These are phyloP conservation scores for Keqinozyma sinolaborantium DNA, from an alignment of 1,139 yeast species.

Conservation along the genomic window DNA sequence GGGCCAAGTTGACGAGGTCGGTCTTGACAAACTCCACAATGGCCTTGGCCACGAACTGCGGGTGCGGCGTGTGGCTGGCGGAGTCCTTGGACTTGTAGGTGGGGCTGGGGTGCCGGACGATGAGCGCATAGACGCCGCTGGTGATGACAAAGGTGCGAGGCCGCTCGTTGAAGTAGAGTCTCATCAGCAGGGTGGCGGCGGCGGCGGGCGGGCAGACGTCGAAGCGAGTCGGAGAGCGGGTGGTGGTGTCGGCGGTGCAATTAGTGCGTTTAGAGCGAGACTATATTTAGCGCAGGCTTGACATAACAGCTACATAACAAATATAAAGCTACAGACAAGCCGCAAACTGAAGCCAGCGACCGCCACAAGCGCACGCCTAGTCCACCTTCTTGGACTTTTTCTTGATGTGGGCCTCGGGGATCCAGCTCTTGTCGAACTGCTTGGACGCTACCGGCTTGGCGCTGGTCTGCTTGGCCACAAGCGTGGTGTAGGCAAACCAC, in stretches of 20 bases:
- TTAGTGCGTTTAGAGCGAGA: too few relatives aligned
- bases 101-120: constrained; percentile 46
- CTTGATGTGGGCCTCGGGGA: constrained; percentile 34
- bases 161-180: constrained; percentile 44
- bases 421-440: constrained; percentile 32
- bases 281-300: too few relatives aligned
- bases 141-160: constrained; percentile 57
- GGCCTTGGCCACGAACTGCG: constrained; percentile 25
- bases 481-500: constrained; percentile 44
- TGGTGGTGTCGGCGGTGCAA: too few relatives aligned
- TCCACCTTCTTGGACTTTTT: constrained; percentile 28
- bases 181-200: too few relatives aligned
- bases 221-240: too few relatives aligned
- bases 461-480: constrained; percentile 40
- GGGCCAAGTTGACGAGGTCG: constrained; percentile 33
- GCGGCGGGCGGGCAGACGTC: too few relatives aligned
- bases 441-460: constrained; percentile 23
- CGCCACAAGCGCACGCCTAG: constrained; percentile 6
- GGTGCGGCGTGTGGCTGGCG: constrained; percentile 27
- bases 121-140: constrained; percentile 45
- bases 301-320: too few relatives aligned
- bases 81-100: constrained; percentile 21
- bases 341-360: too few relatives aligned
- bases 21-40: constrained; percentile 48
- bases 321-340: too few relatives aligned